These are phyloP conservation scores for Medicago lupulina DNA, from an alignment of 306 rosid genomes.

Conservation along the genomic window DNA sequence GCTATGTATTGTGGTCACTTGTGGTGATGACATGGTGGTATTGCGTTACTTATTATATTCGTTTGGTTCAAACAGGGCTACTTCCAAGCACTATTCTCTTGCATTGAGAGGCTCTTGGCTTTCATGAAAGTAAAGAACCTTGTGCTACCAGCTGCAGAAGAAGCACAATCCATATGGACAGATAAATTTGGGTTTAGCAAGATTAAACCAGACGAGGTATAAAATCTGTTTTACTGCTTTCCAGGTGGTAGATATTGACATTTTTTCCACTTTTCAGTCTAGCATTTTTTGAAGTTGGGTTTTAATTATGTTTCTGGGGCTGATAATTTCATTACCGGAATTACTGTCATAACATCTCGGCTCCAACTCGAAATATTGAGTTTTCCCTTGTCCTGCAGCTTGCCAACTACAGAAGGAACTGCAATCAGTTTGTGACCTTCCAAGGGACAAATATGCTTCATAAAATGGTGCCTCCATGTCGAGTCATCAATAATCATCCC, in stretches of 20 bases:
- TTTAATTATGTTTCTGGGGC: conserved; percentile 24
- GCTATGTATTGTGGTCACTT: conserved; percentile 16
- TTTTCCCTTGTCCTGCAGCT: conserved; percentile 64
- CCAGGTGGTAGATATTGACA: not conserved
- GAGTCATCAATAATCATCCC: conserved; percentile 44
- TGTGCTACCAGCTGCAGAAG: conserved; percentile 93
- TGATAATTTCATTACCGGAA: conserved; percentile 5
- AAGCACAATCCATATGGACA: conserved; percentile 92
- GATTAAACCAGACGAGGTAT: conserved; percentile 79
- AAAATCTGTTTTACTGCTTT: conserved; percentile 22
- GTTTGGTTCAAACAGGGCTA: conserved; percentile 67
- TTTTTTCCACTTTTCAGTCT: conserved; percentile 7
- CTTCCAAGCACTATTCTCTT: conserved; percentile 81
- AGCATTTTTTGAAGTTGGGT: conserved; percentile 26
- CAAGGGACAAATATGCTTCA: conserved; percentile 92
- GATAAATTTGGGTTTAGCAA: conserved; percentile 80
- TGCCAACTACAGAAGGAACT: conserved; percentile 69
- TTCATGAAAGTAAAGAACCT: conserved; percentile 76
- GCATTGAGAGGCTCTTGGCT: conserved; percentile 83
- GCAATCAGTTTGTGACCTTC: conserved; percentile 85
- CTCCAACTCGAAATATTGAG: not conserved
- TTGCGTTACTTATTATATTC: not conserved
- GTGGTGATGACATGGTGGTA: not conserved
- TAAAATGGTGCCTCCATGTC: conserved; percentile 73
- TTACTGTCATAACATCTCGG: not conserved